Evolutionary conservation across 768 basidiomycete species (phyloP).

Genomic region (Lyophyllum shimeji): DNA sequence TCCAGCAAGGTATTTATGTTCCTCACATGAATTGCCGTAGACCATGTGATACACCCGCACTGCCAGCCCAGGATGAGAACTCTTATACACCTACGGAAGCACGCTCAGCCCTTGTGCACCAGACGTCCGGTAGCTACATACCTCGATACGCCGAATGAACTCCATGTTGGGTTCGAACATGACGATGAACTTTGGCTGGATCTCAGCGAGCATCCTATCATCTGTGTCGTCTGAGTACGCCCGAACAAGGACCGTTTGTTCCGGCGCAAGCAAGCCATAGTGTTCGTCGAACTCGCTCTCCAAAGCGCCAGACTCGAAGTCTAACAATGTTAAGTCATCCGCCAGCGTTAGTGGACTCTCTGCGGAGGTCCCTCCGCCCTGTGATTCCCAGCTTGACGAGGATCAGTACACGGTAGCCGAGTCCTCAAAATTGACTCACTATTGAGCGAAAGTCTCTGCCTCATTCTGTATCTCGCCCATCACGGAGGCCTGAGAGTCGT

Average conservation of each 20-base stretch:
- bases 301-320: conserved; percentile 36
- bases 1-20: conserved; percentile 90
- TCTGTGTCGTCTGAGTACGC: conserved; percentile 92
- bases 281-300: conserved; percentile 67
- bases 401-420: neutral
- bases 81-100: conserved; percentile 72
- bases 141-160: conserved; percentile 91
- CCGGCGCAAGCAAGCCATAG: conserved; percentile 78
- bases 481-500: conserved; percentile 21
- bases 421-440: conserved; percentile 42
- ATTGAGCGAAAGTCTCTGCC: conserved; percentile 52
- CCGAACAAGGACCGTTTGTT: conserved; percentile 82
- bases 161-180: conserved; percentile 96
- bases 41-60: conserved; percentile 94
- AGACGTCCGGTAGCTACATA: conserved; percentile 28
- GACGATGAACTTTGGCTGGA: conserved; percentile 88
- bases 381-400: conserved; percentile 34
- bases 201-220: conserved; percentile 82
- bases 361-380: conserved; percentile 21
- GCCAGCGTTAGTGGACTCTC: conserved; percentile 20
- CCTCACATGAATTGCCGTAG: conserved; percentile 92
- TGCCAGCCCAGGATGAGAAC: conserved; percentile 75
- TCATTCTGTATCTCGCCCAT: conserved; percentile 42
- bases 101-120: neutral
- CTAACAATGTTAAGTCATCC: conserved; percentile 29